Base-by-base conservation (phyloP, 495 filamentous ascomycete species). In the Lepidopterella palustris region DNA sequence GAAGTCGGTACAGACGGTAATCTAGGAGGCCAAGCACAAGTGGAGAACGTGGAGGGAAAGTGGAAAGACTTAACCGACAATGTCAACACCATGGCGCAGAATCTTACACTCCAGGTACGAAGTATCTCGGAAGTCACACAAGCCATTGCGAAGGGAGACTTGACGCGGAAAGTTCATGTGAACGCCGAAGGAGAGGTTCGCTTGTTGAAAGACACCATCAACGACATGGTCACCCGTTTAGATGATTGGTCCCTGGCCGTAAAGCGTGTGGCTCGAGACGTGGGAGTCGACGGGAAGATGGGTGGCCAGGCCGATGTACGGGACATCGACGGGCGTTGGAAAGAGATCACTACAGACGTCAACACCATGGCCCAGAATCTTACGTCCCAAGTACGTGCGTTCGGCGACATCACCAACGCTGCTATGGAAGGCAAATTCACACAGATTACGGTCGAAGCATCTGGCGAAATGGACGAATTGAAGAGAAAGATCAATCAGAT, bases 401-500 rank as follows among this genome's bases (percentile, higher is more conserved):
- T 98, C 69, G 92, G 90, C 56, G 95, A 97, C 66, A 97, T 99
- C 59, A 97, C 93, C 20, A 95, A 95, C 74, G 90, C 92, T 10
- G 93, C 93, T 29, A 96, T 90, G 47, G 91, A 95, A 65, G 93
- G 93, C 57, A 90, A 99, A 74, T 97, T 99, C 73, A 92, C 90
- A 27, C 92, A 96, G 67, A 82, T 99, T 65, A 95, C 91, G n/a
- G 92, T 99, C 47, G 92, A 96, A 70, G 95, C 93, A 25, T 96
- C 92, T 5, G 93, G 93, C 59, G 93, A 99, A 73, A 97, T 99
- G 93, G 95, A 97, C 75, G 92, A 97, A 67, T 79, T 99, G 69
- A 99, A 99, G 76, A 85, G 90, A 54, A 97, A 97, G 78, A 99
- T 99, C 79, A 99, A 97, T 66, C 88, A 93, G 76, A 99, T 99